phyloP scores from a whole-genome alignment of 805 yeast species.

The Nematodospora valgi region DNA sequence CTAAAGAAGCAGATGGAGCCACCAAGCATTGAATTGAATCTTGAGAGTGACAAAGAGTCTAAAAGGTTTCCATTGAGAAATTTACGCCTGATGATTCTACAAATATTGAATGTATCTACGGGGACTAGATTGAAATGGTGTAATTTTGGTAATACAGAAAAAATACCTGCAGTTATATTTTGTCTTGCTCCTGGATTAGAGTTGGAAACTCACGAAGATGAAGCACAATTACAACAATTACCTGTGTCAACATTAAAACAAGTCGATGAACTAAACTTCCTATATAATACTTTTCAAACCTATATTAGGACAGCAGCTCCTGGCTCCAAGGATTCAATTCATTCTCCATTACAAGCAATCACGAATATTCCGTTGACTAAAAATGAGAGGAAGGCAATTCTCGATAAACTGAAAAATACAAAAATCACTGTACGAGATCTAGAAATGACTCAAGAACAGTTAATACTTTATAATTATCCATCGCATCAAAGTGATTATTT shows the following conservation, averaged over 20 bases:
- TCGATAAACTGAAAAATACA: slow-evolving; percentile 28
- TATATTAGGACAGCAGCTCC: slow-evolving; percentile 57
- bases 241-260: slow-evolving; percentile 7
- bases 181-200: slow-evolving; percentile 66
- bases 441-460: slow-evolving; percentile 44
- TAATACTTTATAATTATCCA: slow-evolving; percentile 56
- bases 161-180: slow-evolving; percentile 53
- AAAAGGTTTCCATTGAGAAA: slow-evolving; percentile 16
- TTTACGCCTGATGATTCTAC: slow-evolving; percentile 17
- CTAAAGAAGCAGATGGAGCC: slow-evolving; percentile 28
- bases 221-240: slow-evolving; percentile 7
- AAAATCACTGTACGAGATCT: slow-evolving; percentile 51
- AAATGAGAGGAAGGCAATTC: slow-evolving; percentile 46
- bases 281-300: slow-evolving; percentile 37
- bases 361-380: slow-evolving; percentile 55
- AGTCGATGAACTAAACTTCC: slow-evolving; percentile 24
- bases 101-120: slow-evolving; percentile 9
- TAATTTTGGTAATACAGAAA: slow-evolving; percentile 43
- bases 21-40: slow-evolving; percentile 15
- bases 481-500: slow-evolving; percentile 38
- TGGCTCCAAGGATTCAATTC: slow-evolving; percentile 57
- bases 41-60: slow-evolving; percentile 3
- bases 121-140: slow-evolving; percentile 39
- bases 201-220: slow-evolving; percentile 23
- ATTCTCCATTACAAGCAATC: slow-evolving; percentile 54